Evolutionary conservation across 164 flowering plant species (phyloP).

Genomic region (Chimonanthus salicifolius): DNA sequence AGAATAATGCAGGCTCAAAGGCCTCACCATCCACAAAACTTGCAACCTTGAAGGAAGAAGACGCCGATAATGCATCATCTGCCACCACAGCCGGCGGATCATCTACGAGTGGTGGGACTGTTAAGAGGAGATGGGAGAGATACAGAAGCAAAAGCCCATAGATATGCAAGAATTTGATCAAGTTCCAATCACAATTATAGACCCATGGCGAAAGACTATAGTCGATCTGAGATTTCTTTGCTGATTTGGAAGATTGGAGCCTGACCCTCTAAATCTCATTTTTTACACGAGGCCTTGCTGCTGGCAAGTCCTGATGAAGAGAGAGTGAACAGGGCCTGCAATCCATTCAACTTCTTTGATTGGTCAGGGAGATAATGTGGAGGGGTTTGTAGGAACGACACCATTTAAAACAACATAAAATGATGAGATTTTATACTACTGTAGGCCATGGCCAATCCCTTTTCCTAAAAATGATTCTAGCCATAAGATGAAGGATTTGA

Average conservation of each 20-base stretch:
- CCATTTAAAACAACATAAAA: conserved; percentile 4
- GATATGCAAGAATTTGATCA: conserved; percentile 20
- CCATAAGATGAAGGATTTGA: not conserved
- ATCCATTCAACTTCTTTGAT: conserved; percentile 58
- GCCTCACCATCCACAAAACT: conserved; percentile 14
- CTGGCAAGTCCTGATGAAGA: conserved; percentile 23
- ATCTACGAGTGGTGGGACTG: conserved; percentile 5
- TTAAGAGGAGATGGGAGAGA: conserved; percentile 48
- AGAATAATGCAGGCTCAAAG: conserved; percentile 28
- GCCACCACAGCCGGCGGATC: conserved; percentile 1
- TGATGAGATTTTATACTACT: not conserved
- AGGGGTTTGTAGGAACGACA: conserved; percentile 33
- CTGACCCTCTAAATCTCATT: conserved; percentile 54
- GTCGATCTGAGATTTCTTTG: conserved; percentile 48
- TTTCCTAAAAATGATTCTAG: not conserved
- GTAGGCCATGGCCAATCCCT: not conserved
- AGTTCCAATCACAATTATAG: conserved; percentile 29
- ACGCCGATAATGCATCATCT: conserved; percentile 9
- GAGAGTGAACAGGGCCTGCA: conserved; percentile 31
- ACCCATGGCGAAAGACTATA: conserved; percentile 27
- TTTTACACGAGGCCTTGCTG: conserved; percentile 34
- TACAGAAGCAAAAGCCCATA: conserved; percentile 21
- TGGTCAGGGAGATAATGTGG: conserved; percentile 41
- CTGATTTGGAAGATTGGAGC: conserved; percentile 59
- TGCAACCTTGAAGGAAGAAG: conserved; percentile 37